Evolutionary conservation across 108 stramenopile species (phyloP).

Genomic region (Tribonema minus): DNA sequence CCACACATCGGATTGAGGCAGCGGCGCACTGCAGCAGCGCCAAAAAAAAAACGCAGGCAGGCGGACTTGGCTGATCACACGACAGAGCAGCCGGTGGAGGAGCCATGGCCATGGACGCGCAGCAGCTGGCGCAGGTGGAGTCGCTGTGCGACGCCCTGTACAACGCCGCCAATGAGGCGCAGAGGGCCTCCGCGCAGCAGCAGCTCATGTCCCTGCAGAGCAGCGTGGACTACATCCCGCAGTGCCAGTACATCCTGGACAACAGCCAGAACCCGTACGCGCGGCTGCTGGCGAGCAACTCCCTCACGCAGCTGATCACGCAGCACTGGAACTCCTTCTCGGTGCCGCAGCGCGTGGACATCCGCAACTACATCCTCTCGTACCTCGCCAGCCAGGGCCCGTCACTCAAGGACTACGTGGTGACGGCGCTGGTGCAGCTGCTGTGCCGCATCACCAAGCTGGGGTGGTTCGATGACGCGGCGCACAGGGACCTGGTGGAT

Average conservation of each 20-base stretch:
- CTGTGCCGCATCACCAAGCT: constrained; percentile 95
- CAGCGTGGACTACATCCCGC: constrained; percentile 88
- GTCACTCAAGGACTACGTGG: constrained; percentile 75
- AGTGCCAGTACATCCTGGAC: constrained; percentile 95
- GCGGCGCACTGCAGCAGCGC: no score
- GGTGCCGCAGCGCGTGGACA: constrained; percentile 80
- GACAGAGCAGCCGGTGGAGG: no score
- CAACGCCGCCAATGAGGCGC: constrained; percentile 61
- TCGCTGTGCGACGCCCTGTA: constrained; percentile 87
- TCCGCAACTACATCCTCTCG: constrained; percentile 88
- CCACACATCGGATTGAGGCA: no score
- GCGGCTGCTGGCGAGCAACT: constrained; percentile 82
- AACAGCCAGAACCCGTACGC: constrained; percentile 81
- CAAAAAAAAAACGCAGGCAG: no score
- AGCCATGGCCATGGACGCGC: constrained; percentile 82
- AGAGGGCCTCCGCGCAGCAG: constrained; percentile 55
- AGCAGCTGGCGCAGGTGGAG: constrained; percentile 85
- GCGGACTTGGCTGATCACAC: no score
- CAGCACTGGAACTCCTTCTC: constrained; percentile 93
- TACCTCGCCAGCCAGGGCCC: constrained; percentile 91
- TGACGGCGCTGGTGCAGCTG: constrained; percentile 76
- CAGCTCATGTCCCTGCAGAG: constrained; percentile 79
- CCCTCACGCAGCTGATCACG: constrained; percentile 83
- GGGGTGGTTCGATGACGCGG: constrained; percentile 91
- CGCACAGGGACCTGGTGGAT: constrained; percentile 84